Evolutionary conservation across 78 protist species (phyloP), one percentile per base, ranked within the genome.

Genomic region (Chrysochromulina parva): DNA sequence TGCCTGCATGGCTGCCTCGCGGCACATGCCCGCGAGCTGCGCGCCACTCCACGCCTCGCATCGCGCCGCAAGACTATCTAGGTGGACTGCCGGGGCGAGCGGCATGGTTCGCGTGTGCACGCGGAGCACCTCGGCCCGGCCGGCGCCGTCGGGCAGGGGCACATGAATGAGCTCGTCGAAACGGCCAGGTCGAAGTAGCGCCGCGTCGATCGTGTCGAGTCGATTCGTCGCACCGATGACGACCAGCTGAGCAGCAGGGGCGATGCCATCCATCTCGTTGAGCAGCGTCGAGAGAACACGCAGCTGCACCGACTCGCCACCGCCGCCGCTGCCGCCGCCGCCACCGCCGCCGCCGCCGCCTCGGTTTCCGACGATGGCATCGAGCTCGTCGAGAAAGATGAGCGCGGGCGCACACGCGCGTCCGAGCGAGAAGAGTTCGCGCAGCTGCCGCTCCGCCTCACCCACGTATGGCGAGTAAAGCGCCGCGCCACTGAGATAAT

Each of bases 191-290:
- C 92, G 93, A 17, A 91, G 54, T 13, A 91, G 85, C 71, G 92
- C 92, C 13, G 88, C 47, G 57, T 89, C 92, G 58, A 90, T 14
- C 3, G 48, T 14, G 53, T 89, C 93, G 74, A 52, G 48, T 1
- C 94, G 74, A 66, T 93, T 90, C 54, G 85, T 86, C 38, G 87
- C 69, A 7, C 92, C 92, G 3, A 86, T 3, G 4, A 86, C 50
- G 47, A 86, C 62, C 38, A 86, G 80, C 74, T 86, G 66, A 1
- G 7, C 53, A 28, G 96, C 89, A 47, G 97, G 96, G 53, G 65
- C 93, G 16, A 97, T 85, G 52, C 99, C 99, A 89, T 98, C 99
- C 96, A 98, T 90, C 91, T 98, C 99, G 19, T 92, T 90, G 55
- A 98, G 94, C 14, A 98, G 93, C 80, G 97, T 98, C 26, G 94